A percentile compares a stretch with the other conserved stretches of the same genome.
phyloP scores from a whole-genome alignment of 108 stramenopile species.

The Aurantiochytrium sp. region DNA sequence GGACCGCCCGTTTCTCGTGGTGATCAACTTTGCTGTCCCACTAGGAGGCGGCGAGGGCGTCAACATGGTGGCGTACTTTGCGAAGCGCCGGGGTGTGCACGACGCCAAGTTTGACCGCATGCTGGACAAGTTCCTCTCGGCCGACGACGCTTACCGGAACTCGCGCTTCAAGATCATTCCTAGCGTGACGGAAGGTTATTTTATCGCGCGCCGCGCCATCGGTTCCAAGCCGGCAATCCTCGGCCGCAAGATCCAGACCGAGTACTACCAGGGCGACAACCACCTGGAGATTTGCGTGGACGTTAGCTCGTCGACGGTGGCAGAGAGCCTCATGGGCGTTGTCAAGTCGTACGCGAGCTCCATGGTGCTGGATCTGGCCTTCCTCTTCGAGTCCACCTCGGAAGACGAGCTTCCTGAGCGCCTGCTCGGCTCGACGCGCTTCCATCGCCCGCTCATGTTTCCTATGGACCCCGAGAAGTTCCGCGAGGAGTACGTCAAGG shows the following conservation, averaged over 20 bases:
- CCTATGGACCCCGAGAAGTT: neutral
- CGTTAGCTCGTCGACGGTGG: neutral
- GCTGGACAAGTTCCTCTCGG: neutral
- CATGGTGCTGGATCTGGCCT: constrained; percentile 10
- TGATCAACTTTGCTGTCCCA: neutral
- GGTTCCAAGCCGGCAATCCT: constrained; percentile 4
- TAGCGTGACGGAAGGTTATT: neutral
- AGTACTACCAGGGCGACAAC: constrained; percentile 20
- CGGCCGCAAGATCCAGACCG: neutral
- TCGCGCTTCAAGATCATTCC: constrained; percentile 21
- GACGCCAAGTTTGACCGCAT: constrained; percentile 22
- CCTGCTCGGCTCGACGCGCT: neutral
- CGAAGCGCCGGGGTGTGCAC: neutral
- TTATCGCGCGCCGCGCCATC: neutral
- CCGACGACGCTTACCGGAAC: constrained; percentile 13
- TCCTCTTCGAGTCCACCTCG: neutral
- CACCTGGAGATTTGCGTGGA: neutral
- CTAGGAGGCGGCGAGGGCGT: neutral
- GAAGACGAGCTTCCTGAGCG: constrained; percentile 20
- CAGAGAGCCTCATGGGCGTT: constrained; percentile 1
- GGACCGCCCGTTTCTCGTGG: neutral
- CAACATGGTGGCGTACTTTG: constrained; percentile 8
- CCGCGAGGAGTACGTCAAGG: neutral
- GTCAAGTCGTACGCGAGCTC: constrained; percentile 17
- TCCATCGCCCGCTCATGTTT: neutral